Conservation (phyloP, 2,329 filamentous ascomycete species). For the Epicoccum nigrum region DNA sequence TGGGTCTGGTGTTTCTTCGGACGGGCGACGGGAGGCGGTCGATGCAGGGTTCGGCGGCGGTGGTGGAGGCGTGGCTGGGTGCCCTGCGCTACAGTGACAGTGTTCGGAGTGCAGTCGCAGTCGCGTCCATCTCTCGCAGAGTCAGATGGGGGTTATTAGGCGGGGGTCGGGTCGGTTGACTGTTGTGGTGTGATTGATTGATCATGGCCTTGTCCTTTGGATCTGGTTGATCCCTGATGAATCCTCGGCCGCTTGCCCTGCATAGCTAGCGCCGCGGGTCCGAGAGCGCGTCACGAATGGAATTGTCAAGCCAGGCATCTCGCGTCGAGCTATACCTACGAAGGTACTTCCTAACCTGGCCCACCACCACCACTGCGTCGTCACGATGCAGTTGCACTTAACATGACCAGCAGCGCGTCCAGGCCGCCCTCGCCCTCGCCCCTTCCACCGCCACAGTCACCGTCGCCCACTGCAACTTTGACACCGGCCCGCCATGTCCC, state of each 20-base stretch:
- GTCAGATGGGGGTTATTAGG: conserved; percentile 21
- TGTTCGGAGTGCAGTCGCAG: neutral
- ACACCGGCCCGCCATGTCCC: conserved; percentile 21
- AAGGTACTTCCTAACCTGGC: too few relatives aligned
- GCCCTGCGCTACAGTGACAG: conserved; percentile 8
- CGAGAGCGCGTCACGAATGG: conserved; percentile 30
- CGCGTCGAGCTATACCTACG: too few relatives aligned
- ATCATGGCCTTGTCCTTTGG: conserved; percentile 14
- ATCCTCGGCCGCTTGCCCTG: conserved; percentile 20
- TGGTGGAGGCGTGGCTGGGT: conserved; percentile 23
- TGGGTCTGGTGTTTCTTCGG: conserved; percentile 9
- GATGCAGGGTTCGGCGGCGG: conserved; percentile 15
- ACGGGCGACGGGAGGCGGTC: conserved; percentile 12
- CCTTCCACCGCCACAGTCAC: conserved; percentile 16
- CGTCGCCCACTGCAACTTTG: conserved; percentile 6
- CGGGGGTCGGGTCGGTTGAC: conserved; percentile 16
- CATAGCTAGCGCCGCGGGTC: conserved; percentile 13
- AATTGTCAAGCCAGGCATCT: conserved; percentile 12
- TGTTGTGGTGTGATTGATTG: conserved; percentile 31
- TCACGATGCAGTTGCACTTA: conserved; percentile 27
- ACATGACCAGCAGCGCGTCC: conserved; percentile 32
- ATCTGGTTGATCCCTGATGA: conserved; percentile 23
- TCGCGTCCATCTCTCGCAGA: conserved; percentile 13
- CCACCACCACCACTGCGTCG: conserved; percentile 1
- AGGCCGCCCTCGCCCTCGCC: conserved; percentile 21